phyloP scores from a whole-genome alignment of 352 stramenopile species.

The Phytophthora crassamura region DNA sequence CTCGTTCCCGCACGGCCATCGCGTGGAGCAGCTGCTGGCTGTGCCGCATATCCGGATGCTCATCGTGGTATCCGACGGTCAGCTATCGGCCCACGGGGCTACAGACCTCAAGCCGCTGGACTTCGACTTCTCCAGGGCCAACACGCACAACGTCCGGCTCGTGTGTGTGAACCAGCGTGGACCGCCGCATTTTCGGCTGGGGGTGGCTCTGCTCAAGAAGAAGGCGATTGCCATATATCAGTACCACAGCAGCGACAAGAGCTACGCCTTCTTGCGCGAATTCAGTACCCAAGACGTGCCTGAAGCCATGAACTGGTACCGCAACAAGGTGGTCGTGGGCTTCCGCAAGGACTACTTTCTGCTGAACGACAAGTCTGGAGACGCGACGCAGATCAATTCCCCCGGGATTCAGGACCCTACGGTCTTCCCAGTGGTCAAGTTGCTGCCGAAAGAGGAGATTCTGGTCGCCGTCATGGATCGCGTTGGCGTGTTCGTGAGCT shows the following conservation, averaged over 20 bases:
- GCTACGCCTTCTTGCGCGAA: conserved; percentile 81
- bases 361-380: conserved; percentile 85
- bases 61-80: conserved; percentile 79
- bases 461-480: conserved; percentile 83
- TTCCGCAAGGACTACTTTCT: conserved; percentile 81
- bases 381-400: conserved; percentile 75
- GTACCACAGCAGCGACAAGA: conserved; percentile 82
- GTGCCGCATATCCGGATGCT: conserved; percentile 91
- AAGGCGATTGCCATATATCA: conserved; percentile 85
- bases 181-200: conserved; percentile 83
- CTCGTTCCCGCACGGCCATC: conserved; percentile 75
- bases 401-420: conserved; percentile 71
- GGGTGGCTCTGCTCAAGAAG: conserved; percentile 65
- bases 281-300: conserved; percentile 78
- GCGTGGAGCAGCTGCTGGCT: conserved; percentile 82
- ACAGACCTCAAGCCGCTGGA: conserved; percentile 80
- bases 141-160: conserved; percentile 70
- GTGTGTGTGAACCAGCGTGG: conserved; percentile 87
- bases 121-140: conserved; percentile 86
- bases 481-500: conserved; percentile 83
- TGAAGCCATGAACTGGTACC: conserved; percentile 87
- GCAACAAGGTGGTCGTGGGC: conserved; percentile 88
- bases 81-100: conserved; percentile 74
- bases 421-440: conserved; percentile 75
- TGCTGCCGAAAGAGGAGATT: conserved; percentile 88